phyloP scores from a whole-genome alignment of 23 red algal genomes.

The Rhodosorus marinus region DNA sequence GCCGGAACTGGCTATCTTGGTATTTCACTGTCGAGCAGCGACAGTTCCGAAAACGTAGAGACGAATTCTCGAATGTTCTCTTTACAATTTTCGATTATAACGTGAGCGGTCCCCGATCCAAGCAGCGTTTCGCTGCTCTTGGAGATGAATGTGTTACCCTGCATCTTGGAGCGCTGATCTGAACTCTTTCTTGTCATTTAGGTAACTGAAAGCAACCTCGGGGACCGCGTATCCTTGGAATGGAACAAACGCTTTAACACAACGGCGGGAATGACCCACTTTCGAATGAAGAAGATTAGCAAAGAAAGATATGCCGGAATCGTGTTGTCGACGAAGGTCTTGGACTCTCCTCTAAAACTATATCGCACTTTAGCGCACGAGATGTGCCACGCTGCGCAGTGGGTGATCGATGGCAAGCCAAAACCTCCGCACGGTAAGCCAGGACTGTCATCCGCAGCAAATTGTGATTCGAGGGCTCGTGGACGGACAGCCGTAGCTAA shows the following conservation, averaged over 20 bases:
- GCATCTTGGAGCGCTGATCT: too few relatives aligned
- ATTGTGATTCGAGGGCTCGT: too few relatives aligned
- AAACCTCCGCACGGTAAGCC: constrained; percentile 72
- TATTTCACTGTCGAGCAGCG: too few relatives aligned
- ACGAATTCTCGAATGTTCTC: too few relatives aligned
- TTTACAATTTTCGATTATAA: too few relatives aligned
- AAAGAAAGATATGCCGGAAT: constrained; percentile 18
- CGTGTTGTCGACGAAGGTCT: constrained; percentile 44
- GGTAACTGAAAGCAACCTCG: background rate
- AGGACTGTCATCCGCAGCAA: too few relatives aligned
- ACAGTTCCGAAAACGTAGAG: too few relatives aligned
- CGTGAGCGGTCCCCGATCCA: too few relatives aligned
- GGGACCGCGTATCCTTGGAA: background rate
- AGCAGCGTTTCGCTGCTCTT: too few relatives aligned
- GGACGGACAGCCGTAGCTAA: too few relatives aligned
- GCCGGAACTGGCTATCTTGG: too few relatives aligned
- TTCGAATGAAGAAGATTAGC: constrained; percentile 6
- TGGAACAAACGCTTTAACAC: constrained; percentile 30
- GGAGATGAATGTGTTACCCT: too few relatives aligned
- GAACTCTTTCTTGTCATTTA: background rate
- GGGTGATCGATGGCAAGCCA: constrained; percentile 29
- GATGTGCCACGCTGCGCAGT: constrained; percentile 66
- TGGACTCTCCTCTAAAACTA: constrained; percentile 38
- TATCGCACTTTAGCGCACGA: constrained; percentile 67
- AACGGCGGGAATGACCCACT: constrained; percentile 34